phyloP scores from a whole-genome alignment of 176 grass and related monocot species.

The Zea mays region DNA sequence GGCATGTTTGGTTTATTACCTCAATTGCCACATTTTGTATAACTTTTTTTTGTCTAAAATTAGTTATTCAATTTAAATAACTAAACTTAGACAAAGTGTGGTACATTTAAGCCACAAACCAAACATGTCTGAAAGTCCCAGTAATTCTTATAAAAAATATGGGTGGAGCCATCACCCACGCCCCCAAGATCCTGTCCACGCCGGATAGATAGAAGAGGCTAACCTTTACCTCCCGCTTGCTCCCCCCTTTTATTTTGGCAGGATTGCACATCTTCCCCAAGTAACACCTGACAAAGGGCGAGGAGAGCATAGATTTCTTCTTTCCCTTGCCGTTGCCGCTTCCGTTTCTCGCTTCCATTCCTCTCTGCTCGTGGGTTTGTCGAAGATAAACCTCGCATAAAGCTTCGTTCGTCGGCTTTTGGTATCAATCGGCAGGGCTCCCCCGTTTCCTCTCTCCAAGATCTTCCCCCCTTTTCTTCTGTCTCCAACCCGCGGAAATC shows the following conservation, averaged over 20 bases:
- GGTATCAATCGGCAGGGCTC: slow-evolving; percentile 24
- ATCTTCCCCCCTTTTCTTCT: slow-evolving; percentile 36
- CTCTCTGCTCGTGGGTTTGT: not conserved
- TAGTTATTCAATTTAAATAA: too few relatives aligned
- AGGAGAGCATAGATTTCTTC: slow-evolving; percentile 37
- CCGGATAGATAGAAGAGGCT: slow-evolving; percentile 27
- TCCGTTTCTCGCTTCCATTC: not conserved
- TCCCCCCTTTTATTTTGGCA: slow-evolving; percentile 23
- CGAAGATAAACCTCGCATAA: slow-evolving; percentile 62
- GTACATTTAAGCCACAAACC: too few relatives aligned
- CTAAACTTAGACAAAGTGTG: too few relatives aligned
- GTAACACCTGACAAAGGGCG: slow-evolving; percentile 49
- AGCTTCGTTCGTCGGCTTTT: slow-evolving; percentile 28
- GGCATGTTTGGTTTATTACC: too few relatives aligned
- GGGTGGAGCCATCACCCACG: slow-evolving; percentile 39
- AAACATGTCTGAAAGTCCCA: too few relatives aligned
- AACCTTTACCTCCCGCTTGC: slow-evolving; percentile 6
- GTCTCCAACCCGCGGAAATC: slow-evolving; percentile 30
- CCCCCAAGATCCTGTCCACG: slow-evolving; percentile 51
- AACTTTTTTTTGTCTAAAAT: too few relatives aligned
- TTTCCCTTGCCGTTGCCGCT: not conserved
- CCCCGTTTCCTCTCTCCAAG: slow-evolving; percentile 11
- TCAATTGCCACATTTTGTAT: too few relatives aligned
- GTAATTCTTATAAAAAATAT: slow-evolving; percentile 37
- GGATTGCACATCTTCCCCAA: slow-evolving; percentile 40